Conservation (phyloP, 495 filamentous ascomycete species). For the Penicillium chermesinum region DNA sequence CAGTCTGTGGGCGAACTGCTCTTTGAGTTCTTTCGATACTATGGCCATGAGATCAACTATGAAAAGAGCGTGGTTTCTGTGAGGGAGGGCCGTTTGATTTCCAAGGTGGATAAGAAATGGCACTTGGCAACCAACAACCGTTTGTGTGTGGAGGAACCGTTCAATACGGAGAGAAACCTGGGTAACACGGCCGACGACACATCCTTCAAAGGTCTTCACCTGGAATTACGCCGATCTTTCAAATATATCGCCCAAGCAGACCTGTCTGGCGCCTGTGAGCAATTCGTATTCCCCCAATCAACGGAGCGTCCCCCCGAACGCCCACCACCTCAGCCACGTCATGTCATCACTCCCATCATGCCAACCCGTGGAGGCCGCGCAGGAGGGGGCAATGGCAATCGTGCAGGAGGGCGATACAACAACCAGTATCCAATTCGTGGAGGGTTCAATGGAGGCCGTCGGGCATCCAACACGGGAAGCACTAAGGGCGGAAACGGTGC, state of each 20-base stretch:
- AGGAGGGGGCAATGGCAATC: no score
- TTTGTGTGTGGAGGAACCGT: conserved; percentile 94
- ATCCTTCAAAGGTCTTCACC: conserved; percentile 83
- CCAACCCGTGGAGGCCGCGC: conserved; percentile 47
- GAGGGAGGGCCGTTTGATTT: conserved; percentile 74
- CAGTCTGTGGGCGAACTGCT: conserved; percentile 77
- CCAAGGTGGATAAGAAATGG: conserved; percentile 85
- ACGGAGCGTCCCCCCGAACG: conserved; percentile 74
- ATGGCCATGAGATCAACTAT: conserved; percentile 90
- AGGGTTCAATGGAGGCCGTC: conserved; percentile 43
- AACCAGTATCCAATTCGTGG: conserved; percentile 36
- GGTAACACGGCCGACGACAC: conserved; percentile 95
- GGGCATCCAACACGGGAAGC: conserved; percentile 50
- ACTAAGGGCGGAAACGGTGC: conserved; percentile 20
- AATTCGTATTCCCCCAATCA: conserved; percentile 79
- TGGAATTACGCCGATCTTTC: conserved; percentile 85
- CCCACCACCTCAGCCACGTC: conserved; percentile 57
- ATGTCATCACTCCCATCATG: conserved; percentile 51
- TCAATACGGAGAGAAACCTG: conserved; percentile 88
- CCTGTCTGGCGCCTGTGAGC: conserved; percentile 72
- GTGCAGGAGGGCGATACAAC: conserved; percentile 51
- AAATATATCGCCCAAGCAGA: conserved; percentile 69
- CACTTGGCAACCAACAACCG: conserved; percentile 68
- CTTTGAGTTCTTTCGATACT: conserved; percentile 91
- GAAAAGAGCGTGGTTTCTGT: conserved; percentile 80